Percentiles rank a stretch among this genome's conserved stretches.
These are phyloP conservation scores for Solanum etuberosum DNA, from an alignment of 257 asterid species.

Conservation along the genomic window DNA sequence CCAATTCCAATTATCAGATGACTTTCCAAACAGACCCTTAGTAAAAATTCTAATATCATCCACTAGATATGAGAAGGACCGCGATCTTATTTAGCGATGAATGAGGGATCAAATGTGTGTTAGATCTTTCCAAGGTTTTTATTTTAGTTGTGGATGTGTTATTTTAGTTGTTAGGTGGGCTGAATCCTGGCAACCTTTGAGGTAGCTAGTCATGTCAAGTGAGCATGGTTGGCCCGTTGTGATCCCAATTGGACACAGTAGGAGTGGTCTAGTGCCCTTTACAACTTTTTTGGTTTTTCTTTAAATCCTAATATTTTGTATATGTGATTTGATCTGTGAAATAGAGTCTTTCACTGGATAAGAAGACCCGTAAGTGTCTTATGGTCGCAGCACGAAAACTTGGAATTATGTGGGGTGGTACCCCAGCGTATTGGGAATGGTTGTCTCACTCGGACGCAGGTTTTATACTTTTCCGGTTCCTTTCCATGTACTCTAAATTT, in stretches of 20 bases:
- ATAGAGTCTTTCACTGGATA: neutral
- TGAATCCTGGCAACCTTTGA: neutral
- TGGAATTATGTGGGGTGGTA: neutral
- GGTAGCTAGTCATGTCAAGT: neutral
- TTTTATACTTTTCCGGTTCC: neutral
- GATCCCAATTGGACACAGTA: no score
- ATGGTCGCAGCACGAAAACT: neutral
- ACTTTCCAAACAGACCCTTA: neutral
- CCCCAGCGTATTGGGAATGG: neutral
- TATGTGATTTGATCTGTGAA: neutral
- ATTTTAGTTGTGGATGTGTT: neutral
- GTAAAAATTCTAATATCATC: neutral
- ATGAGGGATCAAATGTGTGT: neutral
- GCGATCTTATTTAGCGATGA: neutral
- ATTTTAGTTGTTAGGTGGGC: neutral
- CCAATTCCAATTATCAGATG: neutral
- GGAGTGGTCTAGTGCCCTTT: neutral
- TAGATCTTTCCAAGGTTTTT: neutral
- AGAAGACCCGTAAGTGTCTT: neutral
- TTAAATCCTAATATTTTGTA: neutral
- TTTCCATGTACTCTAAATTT: neutral
- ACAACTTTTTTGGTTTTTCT: neutral
- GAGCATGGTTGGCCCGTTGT: neutral
- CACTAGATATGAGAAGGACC: neutral
- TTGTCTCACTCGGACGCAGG: neutral